These are phyloP conservation scores for Cladobotryum protrusum DNA, from an alignment of 2,329 filamentous ascomycete species.

Conservation along the genomic window DNA sequence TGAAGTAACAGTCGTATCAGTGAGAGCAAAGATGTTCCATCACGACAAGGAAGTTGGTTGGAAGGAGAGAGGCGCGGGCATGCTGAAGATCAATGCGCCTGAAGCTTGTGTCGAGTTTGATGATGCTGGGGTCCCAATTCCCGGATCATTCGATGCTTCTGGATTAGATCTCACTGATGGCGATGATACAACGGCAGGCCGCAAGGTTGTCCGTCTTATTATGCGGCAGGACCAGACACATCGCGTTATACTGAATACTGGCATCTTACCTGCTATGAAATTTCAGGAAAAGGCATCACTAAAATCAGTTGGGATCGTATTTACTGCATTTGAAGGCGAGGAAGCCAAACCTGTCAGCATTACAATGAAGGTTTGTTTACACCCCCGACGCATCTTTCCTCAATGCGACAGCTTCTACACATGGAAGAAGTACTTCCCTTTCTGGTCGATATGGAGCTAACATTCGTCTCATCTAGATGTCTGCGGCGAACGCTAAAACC, in stretches of 20 bases:
- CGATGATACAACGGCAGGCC: constrained; percentile 13
- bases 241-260: constrained; percentile 79
- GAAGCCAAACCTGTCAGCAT: constrained; percentile 51
- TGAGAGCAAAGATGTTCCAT: constrained; percentile 79
- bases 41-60: constrained; percentile 68
- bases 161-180: constrained; percentile 33
- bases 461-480: constrained; percentile 37
- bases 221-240: constrained; percentile 89
- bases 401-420: not conserved
- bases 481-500: constrained; percentile 44
- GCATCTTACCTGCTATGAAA: constrained; percentile 69
- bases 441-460: constrained; percentile 1
- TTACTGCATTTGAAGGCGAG: constrained; percentile 55
- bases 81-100: constrained; percentile 76
- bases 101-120: constrained; percentile 51
- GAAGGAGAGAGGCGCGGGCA: constrained; percentile 84
- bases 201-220: constrained; percentile 64
- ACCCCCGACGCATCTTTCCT: not conserved
- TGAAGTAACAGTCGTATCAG: constrained; percentile 67
- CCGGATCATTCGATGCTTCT: constrained; percentile 51
- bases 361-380: constrained; percentile 50
- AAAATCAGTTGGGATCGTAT: constrained; percentile 63
- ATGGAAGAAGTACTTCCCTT: not conserved
- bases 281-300: constrained; percentile 71
- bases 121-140: constrained; percentile 42